A percentile compares a stretch with the other conserved stretches of the same genome.
phyloP scores from a whole-genome alignment of 2,329 filamentous ascomycete species.

The Metarhizium robertsii region DNA sequence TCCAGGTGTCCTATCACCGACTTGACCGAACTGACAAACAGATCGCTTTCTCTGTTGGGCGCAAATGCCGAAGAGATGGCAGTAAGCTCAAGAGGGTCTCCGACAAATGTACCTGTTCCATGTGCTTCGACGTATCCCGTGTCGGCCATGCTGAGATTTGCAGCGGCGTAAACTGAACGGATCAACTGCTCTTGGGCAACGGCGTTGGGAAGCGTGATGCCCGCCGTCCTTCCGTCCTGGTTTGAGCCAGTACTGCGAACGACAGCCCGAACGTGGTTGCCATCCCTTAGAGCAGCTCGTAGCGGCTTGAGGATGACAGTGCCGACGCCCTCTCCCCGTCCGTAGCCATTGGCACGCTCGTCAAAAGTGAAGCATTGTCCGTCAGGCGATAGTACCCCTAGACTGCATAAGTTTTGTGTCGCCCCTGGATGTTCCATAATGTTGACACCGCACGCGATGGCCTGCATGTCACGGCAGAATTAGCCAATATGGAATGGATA shows the following conservation, averaged over 20 bases:
- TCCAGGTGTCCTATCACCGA: too few species aligned
- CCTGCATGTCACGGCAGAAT: too few species aligned
- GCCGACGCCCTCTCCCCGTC: slow-evolving; percentile 49
- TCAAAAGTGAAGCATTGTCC: slow-evolving; percentile 19
- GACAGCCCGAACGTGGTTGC: slow-evolving; percentile 43
- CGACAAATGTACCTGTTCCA: slow-evolving; percentile 45
- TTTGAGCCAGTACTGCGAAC: slow-evolving; percentile 42
- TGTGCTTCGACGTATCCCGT: slow-evolving; percentile 36
- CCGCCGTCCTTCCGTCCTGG: slow-evolving; percentile 41
- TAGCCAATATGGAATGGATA: too few species aligned
- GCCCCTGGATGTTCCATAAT: too few species aligned
- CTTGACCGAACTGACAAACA: too few species aligned
- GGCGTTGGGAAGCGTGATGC: slow-evolving; percentile 45
- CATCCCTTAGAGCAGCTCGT: slow-evolving; percentile 42
- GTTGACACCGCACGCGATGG: too few species aligned
- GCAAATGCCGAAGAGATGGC: slow-evolving; percentile 15
- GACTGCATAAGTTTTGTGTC: slow-evolving; percentile 12
- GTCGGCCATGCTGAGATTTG: slow-evolving; percentile 18
- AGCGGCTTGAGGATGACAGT: slow-evolving; percentile 49
- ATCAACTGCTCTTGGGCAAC: slow-evolving; percentile 36
- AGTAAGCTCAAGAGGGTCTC: slow-evolving; percentile 43
- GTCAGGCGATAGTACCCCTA: slow-evolving; percentile 13
- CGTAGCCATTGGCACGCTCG: slow-evolving; percentile 39
- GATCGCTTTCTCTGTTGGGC: too few species aligned
- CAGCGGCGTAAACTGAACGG: slow-evolving; percentile 23